Evolutionary conservation across 2,329 filamentous ascomycete genomes (phyloP).

Genomic region (Simplicillium sp.): DNA sequence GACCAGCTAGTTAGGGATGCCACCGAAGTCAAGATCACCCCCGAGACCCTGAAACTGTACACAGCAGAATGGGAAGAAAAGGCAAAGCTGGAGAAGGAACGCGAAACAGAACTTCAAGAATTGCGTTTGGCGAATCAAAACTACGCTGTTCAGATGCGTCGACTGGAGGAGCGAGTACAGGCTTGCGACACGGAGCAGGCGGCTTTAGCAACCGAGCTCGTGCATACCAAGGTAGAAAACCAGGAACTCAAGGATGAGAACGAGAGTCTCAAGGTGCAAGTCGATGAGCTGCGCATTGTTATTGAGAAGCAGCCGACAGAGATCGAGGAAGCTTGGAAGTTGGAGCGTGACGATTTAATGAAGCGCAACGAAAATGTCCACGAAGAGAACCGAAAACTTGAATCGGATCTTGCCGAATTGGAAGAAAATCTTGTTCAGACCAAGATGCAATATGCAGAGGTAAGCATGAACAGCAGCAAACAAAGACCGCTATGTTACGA

Average conservation of each 20-base stretch:
- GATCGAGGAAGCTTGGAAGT: constrained; percentile 70
- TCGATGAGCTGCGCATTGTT: constrained; percentile 73
- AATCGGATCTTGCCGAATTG: constrained; percentile 85
- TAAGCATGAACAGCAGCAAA: constrained; percentile 34
- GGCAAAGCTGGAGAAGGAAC: constrained; percentile 69
- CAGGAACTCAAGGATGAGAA: constrained; percentile 83
- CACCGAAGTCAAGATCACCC: constrained; percentile 75
- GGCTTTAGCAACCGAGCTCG: constrained; percentile 79
- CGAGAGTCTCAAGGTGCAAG: constrained; percentile 76
- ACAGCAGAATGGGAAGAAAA: constrained; percentile 88
- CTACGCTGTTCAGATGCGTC: constrained; percentile 68
- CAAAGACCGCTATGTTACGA: too few relatives aligned
- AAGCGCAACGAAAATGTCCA: constrained; percentile 87
- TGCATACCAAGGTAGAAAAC: constrained; percentile 88
- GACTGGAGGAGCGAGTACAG: constrained; percentile 80
- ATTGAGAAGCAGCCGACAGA: constrained; percentile 86
- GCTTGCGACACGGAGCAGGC: constrained; percentile 86
- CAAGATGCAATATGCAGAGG: constrained; percentile 93
- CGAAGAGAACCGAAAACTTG: constrained; percentile 79
- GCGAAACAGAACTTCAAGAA: constrained; percentile 70
- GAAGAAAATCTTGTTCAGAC: constrained; percentile 87
- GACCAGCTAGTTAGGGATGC: constrained; percentile 91
- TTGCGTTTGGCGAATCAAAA: constrained; percentile 58
- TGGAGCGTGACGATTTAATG: constrained; percentile 87
- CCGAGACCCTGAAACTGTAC: constrained; percentile 73